These are phyloP conservation scores for Camellia granthamiana DNA, from an alignment of 148 eudicot genomes.

Conservation along the genomic window DNA sequence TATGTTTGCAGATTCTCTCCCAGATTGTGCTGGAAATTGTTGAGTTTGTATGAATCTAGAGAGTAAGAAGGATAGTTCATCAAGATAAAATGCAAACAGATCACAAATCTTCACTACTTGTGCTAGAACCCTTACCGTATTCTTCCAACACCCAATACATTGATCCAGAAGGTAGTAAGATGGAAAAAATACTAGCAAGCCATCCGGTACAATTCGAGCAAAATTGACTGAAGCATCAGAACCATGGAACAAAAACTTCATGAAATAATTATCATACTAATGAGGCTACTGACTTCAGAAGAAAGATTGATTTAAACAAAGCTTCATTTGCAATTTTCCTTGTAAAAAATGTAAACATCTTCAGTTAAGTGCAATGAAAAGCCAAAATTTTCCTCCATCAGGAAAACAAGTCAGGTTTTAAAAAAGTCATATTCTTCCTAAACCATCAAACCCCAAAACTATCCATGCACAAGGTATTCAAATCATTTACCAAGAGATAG, in stretches of 20 bases:
- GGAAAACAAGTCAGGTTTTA: neutral
- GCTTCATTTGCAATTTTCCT: neutral
- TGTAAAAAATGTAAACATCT: neutral
- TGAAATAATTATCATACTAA: neutral
- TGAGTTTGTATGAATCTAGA: conserved; percentile 51
- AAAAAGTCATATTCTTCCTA: too few relatives aligned
- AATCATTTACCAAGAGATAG: neutral
- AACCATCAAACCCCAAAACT: too few relatives aligned
- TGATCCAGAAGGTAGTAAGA: conserved; percentile 89
- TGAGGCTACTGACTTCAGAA: neutral
- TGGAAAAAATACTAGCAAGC: conserved; percentile 91
- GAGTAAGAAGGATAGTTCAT: conserved; percentile 19
- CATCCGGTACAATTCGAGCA: conserved; percentile 95
- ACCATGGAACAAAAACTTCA: conserved; percentile 9
- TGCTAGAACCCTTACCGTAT: conserved; percentile 46
- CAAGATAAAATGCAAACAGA: conserved; percentile 15
- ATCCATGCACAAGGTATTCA: neutral
- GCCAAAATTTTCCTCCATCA: neutral
- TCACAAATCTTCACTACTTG: neutral
- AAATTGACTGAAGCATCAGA: conserved; percentile 67
- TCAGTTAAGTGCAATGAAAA: neutral
- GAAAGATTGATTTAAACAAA: neutral
- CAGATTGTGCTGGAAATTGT: conserved; percentile 68
- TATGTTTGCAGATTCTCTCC: conserved; percentile 95
- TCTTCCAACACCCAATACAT: conserved; percentile 83